phyloP scores from a whole-genome alignment of 106 monocot genomes.

The Dendrobium huoshanense region DNA sequence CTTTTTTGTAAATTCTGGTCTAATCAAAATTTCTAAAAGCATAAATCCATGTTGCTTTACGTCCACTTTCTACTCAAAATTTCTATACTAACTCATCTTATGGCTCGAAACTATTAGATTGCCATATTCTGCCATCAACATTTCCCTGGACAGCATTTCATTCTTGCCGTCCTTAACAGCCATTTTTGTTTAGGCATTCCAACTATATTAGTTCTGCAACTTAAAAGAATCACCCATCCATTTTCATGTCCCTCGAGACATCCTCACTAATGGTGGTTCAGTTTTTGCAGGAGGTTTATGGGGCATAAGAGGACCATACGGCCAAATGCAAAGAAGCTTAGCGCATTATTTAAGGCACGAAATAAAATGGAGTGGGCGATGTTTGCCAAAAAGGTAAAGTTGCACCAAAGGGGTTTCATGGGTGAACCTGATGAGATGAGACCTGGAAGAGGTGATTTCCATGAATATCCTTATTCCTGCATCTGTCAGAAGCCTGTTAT shows the following conservation, averaged over 20 bases:
- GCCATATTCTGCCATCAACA: too few species aligned
- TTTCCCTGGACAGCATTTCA: too few species aligned
- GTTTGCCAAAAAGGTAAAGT: slow-evolving; percentile 57
- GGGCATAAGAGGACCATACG: slow-evolving; percentile 90
- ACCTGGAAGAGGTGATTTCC: slow-evolving; percentile 77
- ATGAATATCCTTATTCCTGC: slow-evolving; percentile 88
- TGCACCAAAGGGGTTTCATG: slow-evolving; percentile 70
- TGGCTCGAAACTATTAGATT: too few species aligned
- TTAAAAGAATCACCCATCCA: too few species aligned
- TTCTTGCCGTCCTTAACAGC: too few species aligned
- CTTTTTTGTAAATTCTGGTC: background rate
- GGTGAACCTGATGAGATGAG: slow-evolving; percentile 93
- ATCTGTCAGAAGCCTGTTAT: slow-evolving; percentile 42
- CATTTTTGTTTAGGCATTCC: too few species aligned
- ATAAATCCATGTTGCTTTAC: background rate
- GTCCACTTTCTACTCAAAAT: background rate
- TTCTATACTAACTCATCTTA: too few species aligned
- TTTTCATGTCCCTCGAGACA: too few species aligned
- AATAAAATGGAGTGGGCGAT: slow-evolving; percentile 49
- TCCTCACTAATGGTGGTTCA: background rate
- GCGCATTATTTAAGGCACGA: slow-evolving; percentile 48
- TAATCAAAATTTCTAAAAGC: background rate
- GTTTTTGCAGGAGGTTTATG: slow-evolving; percentile 74
- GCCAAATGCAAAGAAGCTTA: slow-evolving; percentile 88
- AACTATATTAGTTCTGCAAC: too few species aligned